Evolutionary conservation across 148 eudicot species (phyloP).

Genomic region (Silene conica): DNA sequence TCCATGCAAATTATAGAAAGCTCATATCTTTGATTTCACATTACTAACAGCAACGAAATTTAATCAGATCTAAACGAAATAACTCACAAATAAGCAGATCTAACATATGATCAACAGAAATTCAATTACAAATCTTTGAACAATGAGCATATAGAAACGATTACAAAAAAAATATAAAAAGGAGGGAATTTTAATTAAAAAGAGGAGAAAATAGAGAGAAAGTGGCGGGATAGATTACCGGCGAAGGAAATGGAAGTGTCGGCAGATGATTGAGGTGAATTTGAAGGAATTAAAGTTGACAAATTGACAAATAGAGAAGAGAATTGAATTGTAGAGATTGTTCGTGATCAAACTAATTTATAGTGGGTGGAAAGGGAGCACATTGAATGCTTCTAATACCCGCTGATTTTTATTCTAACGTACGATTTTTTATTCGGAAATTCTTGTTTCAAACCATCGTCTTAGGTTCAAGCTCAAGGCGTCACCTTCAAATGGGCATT

Average conservation of each 20-base stretch:
- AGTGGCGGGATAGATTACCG: not conserved
- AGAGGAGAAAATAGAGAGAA: not conserved
- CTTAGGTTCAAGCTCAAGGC: too few relatives aligned
- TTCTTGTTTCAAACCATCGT: too few relatives aligned
- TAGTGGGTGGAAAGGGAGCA: constrained; percentile 6
- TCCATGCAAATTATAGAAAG: not conserved
- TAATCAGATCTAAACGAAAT: not conserved
- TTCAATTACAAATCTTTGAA: not conserved
- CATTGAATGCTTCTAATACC: constrained; percentile 9
- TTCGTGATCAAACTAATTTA: not conserved
- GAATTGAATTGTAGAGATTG: not conserved
- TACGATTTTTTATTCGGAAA: too few relatives aligned
- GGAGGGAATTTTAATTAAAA: too few relatives aligned
- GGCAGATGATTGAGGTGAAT: not conserved
- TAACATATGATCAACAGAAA: not conserved
- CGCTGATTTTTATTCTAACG: constrained; percentile 4
- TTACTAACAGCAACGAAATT: not conserved
- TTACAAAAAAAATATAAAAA: too few relatives aligned
- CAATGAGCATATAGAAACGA: not conserved
- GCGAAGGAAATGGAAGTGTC: constrained; percentile 1
- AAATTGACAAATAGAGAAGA: not conserved
- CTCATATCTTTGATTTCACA: not conserved
- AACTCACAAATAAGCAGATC: not conserved
- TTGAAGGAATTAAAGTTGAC: not conserved
- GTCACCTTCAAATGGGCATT: too few relatives aligned